Conservation (phyloP, 2,329 filamentous ascomycete species). For the Didymosphaeria variabile region DNA sequence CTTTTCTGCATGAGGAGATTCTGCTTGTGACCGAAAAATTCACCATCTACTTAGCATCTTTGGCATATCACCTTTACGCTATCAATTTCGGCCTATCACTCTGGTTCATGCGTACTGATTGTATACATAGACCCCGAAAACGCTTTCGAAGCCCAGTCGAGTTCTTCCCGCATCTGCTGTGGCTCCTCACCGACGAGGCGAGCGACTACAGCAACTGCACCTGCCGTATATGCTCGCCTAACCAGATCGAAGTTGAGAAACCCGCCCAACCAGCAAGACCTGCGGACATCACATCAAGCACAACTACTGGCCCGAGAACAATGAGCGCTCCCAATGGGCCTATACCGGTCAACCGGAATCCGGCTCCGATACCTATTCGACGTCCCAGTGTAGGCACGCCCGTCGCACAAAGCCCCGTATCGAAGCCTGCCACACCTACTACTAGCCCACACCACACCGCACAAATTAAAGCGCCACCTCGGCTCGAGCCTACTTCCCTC, state of each 20-base stretch:
- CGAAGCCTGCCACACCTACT: slow-evolving; percentile 30
- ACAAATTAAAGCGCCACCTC: slow-evolving; percentile 34
- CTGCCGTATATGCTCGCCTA: slow-evolving; percentile 66
- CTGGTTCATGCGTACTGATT: neutral
- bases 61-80: neutral
- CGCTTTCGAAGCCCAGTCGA: slow-evolving; percentile 67
- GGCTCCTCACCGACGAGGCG: slow-evolving; percentile 63
- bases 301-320: slow-evolving; percentile 24
- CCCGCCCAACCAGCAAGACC: slow-evolving; percentile 32
- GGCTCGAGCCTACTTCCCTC: slow-evolving; percentile 48
- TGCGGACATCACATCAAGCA: slow-evolving; percentile 32
- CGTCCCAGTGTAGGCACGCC: slow-evolving; percentile 30
- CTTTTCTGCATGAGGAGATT: too few relatives aligned
- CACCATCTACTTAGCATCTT: too few relatives aligned
- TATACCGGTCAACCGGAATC: slow-evolving; percentile 26
- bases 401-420: slow-evolving; percentile 31
- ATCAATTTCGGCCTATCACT: neutral
- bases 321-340: slow-evolving; percentile 38
- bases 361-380: slow-evolving; percentile 37
- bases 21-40: too few relatives aligned
- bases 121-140: slow-evolving; percentile 54
- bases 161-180: slow-evolving; percentile 68
- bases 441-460: slow-evolving; percentile 21
- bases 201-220: slow-evolving; percentile 64
- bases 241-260: slow-evolving; percentile 58